A percentile compares a stretch with the other conserved stretches of the same genome.
Conservation (phyloP, 495 filamentous ascomycete species). For the Elasticomyces elasticus region DNA sequence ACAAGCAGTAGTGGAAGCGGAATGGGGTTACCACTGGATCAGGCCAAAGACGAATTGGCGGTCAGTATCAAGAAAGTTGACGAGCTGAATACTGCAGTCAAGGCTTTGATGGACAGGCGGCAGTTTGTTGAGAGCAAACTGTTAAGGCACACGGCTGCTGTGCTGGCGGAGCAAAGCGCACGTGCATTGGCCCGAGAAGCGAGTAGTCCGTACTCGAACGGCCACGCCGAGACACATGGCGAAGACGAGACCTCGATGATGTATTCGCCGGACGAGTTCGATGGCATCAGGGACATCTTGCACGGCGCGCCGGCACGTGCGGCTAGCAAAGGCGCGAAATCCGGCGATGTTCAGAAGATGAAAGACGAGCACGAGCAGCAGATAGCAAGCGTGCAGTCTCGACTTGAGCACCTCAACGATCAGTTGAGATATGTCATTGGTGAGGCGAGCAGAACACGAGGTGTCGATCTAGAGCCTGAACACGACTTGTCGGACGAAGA, state of each 20-base stretch:
- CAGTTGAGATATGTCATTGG: conserved; percentile 58
- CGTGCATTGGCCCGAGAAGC: background rate
- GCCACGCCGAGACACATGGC: conserved; percentile 20
- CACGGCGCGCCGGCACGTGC: conserved; percentile 7
- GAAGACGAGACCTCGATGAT: conserved; percentile 73
- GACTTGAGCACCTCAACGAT: conserved; percentile 62
- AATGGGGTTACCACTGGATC: conserved; percentile 38
- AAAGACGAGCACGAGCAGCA: conserved; percentile 40
- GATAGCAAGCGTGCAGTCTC: conserved; percentile 44
- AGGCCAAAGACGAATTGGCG: conserved; percentile 64
- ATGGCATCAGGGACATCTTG: conserved; percentile 39
- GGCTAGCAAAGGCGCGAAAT: conserved; percentile 20
- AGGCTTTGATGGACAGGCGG: conserved; percentile 59
- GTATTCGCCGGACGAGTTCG: conserved; percentile 61
- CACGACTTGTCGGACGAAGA: conserved; percentile 31
- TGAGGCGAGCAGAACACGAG: conserved; percentile 35
- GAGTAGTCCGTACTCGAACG: conserved; percentile 6
- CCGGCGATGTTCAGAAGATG: conserved; percentile 14
- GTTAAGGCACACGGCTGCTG: conserved; percentile 83
- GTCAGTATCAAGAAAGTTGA: conserved; percentile 73
- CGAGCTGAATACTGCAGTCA: conserved; percentile 70
- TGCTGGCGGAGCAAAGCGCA: conserved; percentile 32
- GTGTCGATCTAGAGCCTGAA: conserved; percentile 30
- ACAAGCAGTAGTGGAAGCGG: conserved; percentile 40
- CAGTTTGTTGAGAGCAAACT: conserved; percentile 62